These are phyloP conservation scores for Nitzschia palea DNA, from an alignment of 108 stramenopile species.

Conservation along the genomic window DNA sequence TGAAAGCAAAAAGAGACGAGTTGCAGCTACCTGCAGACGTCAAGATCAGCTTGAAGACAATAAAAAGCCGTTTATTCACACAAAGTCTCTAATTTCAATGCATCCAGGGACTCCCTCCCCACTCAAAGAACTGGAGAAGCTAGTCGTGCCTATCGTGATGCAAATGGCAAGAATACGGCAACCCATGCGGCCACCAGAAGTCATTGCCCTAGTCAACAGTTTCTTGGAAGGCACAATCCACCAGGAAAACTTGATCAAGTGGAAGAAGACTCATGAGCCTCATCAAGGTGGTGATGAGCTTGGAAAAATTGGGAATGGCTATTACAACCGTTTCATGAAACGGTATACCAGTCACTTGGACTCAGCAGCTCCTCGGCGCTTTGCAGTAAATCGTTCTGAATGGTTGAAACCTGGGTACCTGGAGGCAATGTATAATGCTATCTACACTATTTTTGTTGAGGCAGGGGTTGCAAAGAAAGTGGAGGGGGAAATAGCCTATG, in stretches of 20 bases:
- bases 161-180: background rate
- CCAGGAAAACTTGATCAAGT: background rate
- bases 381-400: background rate
- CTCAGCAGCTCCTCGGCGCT: background rate
- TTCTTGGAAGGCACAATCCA: background rate
- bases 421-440: background rate
- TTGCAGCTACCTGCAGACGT: too few species aligned
- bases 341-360: background rate
- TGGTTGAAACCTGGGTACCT: background rate
- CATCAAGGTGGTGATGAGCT: background rate
- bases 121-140: background rate
- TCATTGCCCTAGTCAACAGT: background rate
- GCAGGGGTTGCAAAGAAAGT: background rate
- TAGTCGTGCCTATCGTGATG: background rate
- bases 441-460: background rate
- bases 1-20: too few species aligned
- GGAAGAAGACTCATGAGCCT: background rate
- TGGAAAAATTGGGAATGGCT: background rate
- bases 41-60: too few species aligned
- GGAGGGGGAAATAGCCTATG: background rate
- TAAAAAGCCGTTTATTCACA: too few species aligned
- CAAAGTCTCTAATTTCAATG: too few species aligned
- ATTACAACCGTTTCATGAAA: background rate
- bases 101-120: background rate
- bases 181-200: background rate